Conservation (phyloP, 2,329 filamentous ascomycete species). For the Cordyceps javanica region DNA sequence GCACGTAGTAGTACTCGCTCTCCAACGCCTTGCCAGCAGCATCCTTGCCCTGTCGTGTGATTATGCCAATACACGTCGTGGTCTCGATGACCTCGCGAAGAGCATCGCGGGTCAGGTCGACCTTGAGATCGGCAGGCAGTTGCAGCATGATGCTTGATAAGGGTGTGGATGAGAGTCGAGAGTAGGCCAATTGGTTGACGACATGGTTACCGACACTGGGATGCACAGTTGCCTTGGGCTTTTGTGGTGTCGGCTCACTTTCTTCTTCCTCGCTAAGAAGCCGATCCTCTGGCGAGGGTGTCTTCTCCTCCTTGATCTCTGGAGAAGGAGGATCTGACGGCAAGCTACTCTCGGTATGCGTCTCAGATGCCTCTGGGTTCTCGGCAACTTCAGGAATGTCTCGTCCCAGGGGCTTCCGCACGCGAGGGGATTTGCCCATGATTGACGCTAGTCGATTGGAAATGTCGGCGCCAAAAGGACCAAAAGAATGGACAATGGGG, state of each 20-base stretch:
- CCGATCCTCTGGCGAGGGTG: neutral
- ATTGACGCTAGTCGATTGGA: slow-evolving; percentile 78
- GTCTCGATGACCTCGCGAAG: slow-evolving; percentile 67
- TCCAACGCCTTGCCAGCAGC: slow-evolving; percentile 89
- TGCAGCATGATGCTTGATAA: slow-evolving; percentile 84
- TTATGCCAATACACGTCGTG: slow-evolving; percentile 78
- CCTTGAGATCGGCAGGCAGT: slow-evolving; percentile 62
- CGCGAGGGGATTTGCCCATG: slow-evolving; percentile 59
- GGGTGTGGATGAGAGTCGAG: slow-evolving; percentile 83
- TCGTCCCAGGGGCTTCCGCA: slow-evolving; percentile 18
- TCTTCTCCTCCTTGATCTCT: slow-evolving; percentile 2
- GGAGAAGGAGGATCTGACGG: slow-evolving; percentile 12
- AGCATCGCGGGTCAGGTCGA: slow-evolving; percentile 52
- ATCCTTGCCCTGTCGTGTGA: slow-evolving; percentile 86
- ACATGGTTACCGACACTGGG: slow-evolving; percentile 69
- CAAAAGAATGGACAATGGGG: slow-evolving; percentile 85
- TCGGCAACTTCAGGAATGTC: neutral
- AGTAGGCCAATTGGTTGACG: slow-evolving; percentile 92
- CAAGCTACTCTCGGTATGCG: slow-evolving; percentile 9
- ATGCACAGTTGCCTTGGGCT: slow-evolving; percentile 30
- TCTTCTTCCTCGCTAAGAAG: neutral
- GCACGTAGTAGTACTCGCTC: slow-evolving; percentile 95
- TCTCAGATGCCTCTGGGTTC: slow-evolving; percentile 11
- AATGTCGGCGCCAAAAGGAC: slow-evolving; percentile 80
- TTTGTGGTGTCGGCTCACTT: slow-evolving; percentile 8